phyloP scores from a whole-genome alignment of 2,329 filamentous ascomycete species.

The Falciphora oryzae region DNA sequence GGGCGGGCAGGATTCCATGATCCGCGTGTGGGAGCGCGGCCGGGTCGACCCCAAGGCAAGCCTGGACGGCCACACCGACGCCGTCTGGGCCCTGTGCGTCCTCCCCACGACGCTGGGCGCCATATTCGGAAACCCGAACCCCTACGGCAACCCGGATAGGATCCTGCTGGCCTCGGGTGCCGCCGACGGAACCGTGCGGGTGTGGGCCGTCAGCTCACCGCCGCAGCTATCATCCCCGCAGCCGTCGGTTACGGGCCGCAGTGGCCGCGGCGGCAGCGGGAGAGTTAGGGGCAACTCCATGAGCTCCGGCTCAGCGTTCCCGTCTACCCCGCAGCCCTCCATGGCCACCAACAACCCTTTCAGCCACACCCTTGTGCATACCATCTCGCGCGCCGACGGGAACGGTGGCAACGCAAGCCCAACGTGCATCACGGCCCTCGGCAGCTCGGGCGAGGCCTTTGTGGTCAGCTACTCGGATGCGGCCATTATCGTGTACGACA shows the following conservation, averaged over 20 bases:
- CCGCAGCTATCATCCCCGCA: constrained; percentile 80
- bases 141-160: constrained; percentile 75
- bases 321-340: constrained; percentile 83
- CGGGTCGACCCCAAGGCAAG: constrained; percentile 93
- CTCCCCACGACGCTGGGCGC: constrained; percentile 76
- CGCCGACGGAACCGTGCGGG: constrained; percentile 83
- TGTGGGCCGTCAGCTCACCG: constrained; percentile 91
- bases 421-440: constrained; percentile 89
- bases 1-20: constrained; percentile 86
- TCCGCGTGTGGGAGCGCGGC: constrained; percentile 93
- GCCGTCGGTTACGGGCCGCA: constrained; percentile 47
- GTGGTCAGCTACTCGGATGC: constrained; percentile 91
- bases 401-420: constrained; percentile 59
- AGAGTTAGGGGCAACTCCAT: constrained; percentile 87
- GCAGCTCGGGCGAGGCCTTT: constrained; percentile 75
- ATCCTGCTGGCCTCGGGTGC: constrained; percentile 87
- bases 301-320: constrained; percentile 88
- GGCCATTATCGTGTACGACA: constrained; percentile 87
- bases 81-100: constrained; percentile 92
- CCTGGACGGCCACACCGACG: constrained; percentile 88
- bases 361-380: constrained; percentile 80
- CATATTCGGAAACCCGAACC: constrained; percentile 70
- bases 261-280: constrained; percentile 52
- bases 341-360: constrained; percentile 82
- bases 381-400: constrained; percentile 64